Conservation (phyloP, 495 filamentous ascomycete genomes). For the Stereocaulon alpinum region DNA sequence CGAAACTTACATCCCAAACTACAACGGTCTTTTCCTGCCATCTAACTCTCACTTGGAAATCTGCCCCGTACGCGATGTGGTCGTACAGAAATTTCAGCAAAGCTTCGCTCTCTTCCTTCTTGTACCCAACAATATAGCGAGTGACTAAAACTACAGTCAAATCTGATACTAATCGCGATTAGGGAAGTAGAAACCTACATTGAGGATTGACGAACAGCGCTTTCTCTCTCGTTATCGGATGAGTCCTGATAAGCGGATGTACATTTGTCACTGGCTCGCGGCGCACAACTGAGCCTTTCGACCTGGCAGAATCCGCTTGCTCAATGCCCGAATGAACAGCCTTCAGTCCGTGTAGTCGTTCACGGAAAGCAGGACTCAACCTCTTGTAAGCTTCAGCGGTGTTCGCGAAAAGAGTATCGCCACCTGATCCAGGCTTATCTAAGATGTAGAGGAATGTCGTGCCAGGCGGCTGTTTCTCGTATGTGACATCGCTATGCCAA, state of each 20-base stretch:
- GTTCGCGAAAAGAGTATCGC: slow-evolving; percentile 69
- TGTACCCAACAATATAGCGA: slow-evolving; percentile 59
- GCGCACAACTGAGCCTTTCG: slow-evolving; percentile 46
- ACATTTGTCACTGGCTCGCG: slow-evolving; percentile 59
- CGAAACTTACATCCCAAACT: slow-evolving; percentile 62
- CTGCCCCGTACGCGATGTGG: slow-evolving; percentile 69
- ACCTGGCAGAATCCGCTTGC: slow-evolving; percentile 57
- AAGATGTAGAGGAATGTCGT: slow-evolving; percentile 75
- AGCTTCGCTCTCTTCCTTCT: slow-evolving; percentile 68
- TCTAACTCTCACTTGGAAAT: slow-evolving; percentile 81
- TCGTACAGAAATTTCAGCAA: slow-evolving; percentile 82
- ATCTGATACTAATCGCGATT: neutral
- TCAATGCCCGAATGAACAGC: slow-evolving; percentile 65
- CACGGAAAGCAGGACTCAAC: slow-evolving; percentile 58
- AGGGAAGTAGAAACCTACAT: slow-evolving; percentile 44
- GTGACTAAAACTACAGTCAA: slow-evolving; percentile 46
- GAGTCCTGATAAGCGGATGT: slow-evolving; percentile 72
- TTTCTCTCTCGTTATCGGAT: slow-evolving; percentile 75
- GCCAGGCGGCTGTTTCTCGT: slow-evolving; percentile 76
- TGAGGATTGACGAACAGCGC: slow-evolving; percentile 78
- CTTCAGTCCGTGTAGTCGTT: slow-evolving; percentile 65
- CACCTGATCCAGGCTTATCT: slow-evolving; percentile 63
- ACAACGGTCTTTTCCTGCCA: slow-evolving; percentile 79
- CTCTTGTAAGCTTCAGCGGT: slow-evolving; percentile 67
- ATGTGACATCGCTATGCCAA: slow-evolving; percentile 78